A percentile compares a stretch with the other conserved stretches of the same genome.
phyloP scores from a whole-genome alignment of 1,284 basidiomycete species.

The Ustilago cynodontis region DNA sequence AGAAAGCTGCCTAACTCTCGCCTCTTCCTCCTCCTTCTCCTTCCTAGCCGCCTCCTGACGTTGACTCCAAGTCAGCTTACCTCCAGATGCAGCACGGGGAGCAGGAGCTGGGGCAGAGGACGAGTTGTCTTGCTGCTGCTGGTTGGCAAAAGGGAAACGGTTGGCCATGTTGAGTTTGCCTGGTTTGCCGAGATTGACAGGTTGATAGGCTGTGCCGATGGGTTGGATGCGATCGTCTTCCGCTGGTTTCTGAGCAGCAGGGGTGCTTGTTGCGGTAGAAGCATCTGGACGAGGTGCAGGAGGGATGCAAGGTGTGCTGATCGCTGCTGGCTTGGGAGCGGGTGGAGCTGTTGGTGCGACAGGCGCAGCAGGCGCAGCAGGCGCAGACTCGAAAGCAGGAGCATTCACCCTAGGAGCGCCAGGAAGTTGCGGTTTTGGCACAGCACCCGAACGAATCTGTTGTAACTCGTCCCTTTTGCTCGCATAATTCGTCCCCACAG shows the following conservation, averaged over 20 bases:
- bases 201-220: conserved; percentile 67
- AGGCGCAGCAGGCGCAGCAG: conserved; percentile 27
- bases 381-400: conserved; percentile 40
- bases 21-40: conserved; percentile 63
- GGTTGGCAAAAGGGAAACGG: conserved; percentile 61
- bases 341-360: conserved; percentile 24
- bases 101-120: conserved; percentile 40
- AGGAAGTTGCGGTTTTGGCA: conserved; percentile 28
- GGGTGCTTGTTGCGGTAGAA: conserved; percentile 7
- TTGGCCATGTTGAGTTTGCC: conserved; percentile 66
- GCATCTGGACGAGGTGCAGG: conserved; percentile 38
- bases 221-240: conserved; percentile 67
- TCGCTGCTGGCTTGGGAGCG: conserved; percentile 17
- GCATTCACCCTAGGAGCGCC: conserved; percentile 33
- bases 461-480: conserved; percentile 63
- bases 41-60: conserved; percentile 64
- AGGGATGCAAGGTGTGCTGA: conserved; percentile 21
- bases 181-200: conserved; percentile 65
- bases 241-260: conserved; percentile 51
- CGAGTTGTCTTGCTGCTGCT: conserved; percentile 30
- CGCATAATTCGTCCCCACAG: conserved; percentile 64
- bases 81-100: conserved; percentile 41
- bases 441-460: conserved; percentile 58
- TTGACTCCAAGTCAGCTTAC: conserved; percentile 69
- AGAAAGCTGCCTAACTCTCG: conserved; percentile 28